These are phyloP conservation scores for Talaromyces sp. DNA, from an alignment of 2,329 filamentous ascomycete genomes.

Conservation along the genomic window DNA sequence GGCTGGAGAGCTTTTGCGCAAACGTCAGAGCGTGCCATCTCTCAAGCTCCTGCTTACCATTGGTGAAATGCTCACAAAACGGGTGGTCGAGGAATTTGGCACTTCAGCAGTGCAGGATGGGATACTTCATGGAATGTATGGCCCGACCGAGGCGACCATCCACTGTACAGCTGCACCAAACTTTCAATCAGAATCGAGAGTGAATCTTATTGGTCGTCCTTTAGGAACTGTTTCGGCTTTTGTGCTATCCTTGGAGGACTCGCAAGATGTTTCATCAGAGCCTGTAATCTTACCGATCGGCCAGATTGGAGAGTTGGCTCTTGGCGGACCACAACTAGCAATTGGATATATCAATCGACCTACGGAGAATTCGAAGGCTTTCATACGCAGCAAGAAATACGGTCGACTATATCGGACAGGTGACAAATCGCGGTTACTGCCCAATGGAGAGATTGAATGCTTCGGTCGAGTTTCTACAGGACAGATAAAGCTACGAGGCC, in stretches of 20 bases:
- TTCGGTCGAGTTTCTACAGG: conserved; percentile 72
- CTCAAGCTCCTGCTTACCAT: conserved; percentile 75
- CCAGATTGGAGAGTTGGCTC: conserved; percentile 69
- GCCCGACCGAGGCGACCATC: conserved; percentile 85
- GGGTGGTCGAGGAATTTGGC: conserved; percentile 75
- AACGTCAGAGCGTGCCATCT: conserved; percentile 60
- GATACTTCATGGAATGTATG: conserved; percentile 89
- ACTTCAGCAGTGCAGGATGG: conserved; percentile 49
- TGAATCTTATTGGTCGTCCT: conserved; percentile 69
- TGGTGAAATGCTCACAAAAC: conserved; percentile 81
- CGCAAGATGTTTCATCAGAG: conserved; percentile 16
- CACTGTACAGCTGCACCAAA: conserved; percentile 73
- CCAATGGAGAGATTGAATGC: conserved; percentile 71
- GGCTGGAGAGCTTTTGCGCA: conserved; percentile 67
- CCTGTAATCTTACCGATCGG: conserved; percentile 59
- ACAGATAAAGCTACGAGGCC: conserved; percentile 81
- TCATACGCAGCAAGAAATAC: conserved; percentile 59
- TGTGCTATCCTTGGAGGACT: conserved; percentile 51
- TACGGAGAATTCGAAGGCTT: conserved; percentile 67
- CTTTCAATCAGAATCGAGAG: conserved; percentile 53
- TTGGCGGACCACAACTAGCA: conserved; percentile 77
- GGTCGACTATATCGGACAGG: conserved; percentile 78
- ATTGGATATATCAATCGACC: conserved; percentile 74
- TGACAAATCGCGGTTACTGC: conserved; percentile 67
- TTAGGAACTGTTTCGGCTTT: conserved; percentile 77